phyloP scores from a whole-genome alignment of 169 alveolate species.

The Eimeria nieschulzi region DNA sequence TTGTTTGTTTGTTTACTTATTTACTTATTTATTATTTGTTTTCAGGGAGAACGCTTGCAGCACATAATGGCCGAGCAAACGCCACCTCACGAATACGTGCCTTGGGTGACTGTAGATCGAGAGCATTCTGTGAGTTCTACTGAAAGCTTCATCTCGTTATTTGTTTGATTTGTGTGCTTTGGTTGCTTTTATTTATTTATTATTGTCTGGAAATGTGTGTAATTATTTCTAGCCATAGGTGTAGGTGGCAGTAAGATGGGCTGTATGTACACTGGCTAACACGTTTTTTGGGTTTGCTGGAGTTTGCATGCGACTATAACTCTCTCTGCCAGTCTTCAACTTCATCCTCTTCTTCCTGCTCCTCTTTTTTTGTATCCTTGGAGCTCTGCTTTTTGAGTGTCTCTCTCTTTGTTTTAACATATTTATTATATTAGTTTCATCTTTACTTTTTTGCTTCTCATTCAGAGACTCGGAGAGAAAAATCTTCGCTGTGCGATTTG shows the following conservation, averaged over 20 bases:
- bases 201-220: too few species aligned
- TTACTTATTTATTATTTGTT: background rate
- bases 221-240: too few species aligned
- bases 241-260: too few species aligned
- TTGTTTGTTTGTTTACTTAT: background rate
- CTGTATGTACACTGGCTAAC: too few species aligned
- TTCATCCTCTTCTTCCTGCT: background rate
- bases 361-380: background rate
- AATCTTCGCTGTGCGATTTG: conserved; percentile 51
- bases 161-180: too few species aligned
- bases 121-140: conserved; percentile 11
- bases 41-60: conserved; percentile 27
- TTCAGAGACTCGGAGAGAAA: conserved; percentile 27
- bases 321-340: too few species aligned
- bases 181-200: too few species aligned
- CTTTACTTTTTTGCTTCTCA: background rate
- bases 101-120: conserved; percentile 29
- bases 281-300: too few species aligned
- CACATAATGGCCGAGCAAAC: conserved; percentile 50
- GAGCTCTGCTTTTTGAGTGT: background rate
- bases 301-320: too few species aligned
- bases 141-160: too few species aligned
- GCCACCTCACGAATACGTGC: conserved; percentile 38
- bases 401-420: too few species aligned
- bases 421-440: too few species aligned